A percentile compares a stretch with the other conserved stretches of the same genome.
phyloP scores from a whole-genome alignment of 208 protist genomes.

The Leishmania turanica region DNA sequence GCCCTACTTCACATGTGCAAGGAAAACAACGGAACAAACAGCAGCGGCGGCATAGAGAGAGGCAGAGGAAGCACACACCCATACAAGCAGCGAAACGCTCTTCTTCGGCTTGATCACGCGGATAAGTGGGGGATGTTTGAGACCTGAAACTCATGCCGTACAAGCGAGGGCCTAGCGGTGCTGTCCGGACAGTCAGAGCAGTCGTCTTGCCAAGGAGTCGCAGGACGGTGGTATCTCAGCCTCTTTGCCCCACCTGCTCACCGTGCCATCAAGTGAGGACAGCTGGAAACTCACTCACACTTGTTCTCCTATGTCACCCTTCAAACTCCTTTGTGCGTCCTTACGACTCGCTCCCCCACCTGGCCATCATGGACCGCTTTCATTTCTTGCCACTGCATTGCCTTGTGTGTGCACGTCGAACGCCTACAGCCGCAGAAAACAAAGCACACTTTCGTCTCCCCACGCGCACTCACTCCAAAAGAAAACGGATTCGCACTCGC shows the following conservation, averaged over 20 bases:
- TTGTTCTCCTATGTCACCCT: background rate
- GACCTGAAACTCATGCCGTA: background rate
- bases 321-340: background rate
- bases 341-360: background rate
- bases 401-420: background rate
- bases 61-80: background rate
- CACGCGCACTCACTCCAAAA: background rate
- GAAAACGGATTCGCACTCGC: background rate
- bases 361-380: background rate
- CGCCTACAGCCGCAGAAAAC: background rate
- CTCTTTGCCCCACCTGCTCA: background rate
- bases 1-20: background rate
- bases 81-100: background rate
- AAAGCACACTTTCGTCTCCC: background rate
- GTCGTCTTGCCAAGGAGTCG: background rate
- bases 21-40: background rate
- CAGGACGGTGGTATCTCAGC: background rate
- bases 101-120: background rate
- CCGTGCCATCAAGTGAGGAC: background rate
- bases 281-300: background rate
- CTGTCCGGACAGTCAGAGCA: background rate
- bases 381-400: background rate
- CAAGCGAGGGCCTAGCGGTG: background rate
- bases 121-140: background rate
- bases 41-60: background rate